These are phyloP conservation scores for Sarocladiaceae sp. DNA, from an alignment of 2,329 filamentous ascomycete species.

Conservation along the genomic window DNA sequence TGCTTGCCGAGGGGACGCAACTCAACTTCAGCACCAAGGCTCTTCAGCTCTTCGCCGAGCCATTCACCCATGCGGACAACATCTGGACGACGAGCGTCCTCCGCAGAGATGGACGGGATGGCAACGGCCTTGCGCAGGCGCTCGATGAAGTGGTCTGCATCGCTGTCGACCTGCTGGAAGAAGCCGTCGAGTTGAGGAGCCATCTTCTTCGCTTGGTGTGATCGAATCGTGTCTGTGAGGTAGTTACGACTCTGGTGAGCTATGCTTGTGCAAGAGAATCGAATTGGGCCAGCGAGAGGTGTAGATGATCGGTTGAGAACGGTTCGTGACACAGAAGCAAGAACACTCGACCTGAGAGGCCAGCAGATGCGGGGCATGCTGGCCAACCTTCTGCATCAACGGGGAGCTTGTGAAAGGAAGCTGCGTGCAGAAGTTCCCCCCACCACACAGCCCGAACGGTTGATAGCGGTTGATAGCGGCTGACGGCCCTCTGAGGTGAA, in stretches of 20 bases:
- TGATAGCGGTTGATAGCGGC: conserved; percentile 3
- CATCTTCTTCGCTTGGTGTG: conserved; percentile 70
- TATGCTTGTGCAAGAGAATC: conserved; percentile 13
- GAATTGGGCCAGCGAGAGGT: conserved; percentile 15
- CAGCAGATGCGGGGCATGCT: conserved; percentile 42
- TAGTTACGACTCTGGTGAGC: conserved; percentile 32
- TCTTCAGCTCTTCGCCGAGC: conserved; percentile 76
- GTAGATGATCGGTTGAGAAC: conserved; percentile 18
- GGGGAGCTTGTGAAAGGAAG: conserved; percentile 4
- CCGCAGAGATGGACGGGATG: conserved; percentile 92
- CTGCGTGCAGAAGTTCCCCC: conserved; percentile 3
- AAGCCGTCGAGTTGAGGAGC: conserved; percentile 85
- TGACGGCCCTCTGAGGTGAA: background rate
- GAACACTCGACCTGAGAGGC: conserved; percentile 20
- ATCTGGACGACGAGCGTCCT: conserved; percentile 82
- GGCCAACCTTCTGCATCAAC: conserved; percentile 15
- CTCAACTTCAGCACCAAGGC: conserved; percentile 82
- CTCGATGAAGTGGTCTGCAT: conserved; percentile 80
- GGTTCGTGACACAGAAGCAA: conserved; percentile 13
- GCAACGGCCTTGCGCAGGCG: conserved; percentile 88
- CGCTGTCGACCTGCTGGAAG: conserved; percentile 85
- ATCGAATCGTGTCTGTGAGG: conserved; percentile 47
- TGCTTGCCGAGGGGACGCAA: conserved; percentile 86
- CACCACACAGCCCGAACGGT: background rate
- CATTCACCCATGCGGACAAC: conserved; percentile 96